Evolutionary conservation across 2,329 filamentous ascomycete species (phyloP).

Genomic region (Fusarium haematococcum): DNA sequence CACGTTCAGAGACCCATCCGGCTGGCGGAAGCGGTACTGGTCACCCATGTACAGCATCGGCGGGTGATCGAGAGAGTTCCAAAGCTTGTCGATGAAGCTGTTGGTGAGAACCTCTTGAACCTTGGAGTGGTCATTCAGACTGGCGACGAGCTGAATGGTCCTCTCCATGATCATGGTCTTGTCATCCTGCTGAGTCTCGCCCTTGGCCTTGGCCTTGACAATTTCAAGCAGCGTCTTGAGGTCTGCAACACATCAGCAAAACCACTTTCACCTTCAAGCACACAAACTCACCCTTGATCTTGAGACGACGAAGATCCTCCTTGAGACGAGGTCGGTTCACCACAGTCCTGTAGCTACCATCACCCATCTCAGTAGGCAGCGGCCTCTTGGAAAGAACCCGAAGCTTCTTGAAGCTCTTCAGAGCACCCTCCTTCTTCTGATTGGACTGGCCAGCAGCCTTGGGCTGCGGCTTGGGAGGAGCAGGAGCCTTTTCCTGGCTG

Average conservation of each 20-base stretch:
- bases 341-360: slow-evolving; percentile 67
- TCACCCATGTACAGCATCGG: slow-evolving; percentile 74
- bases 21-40: slow-evolving; percentile 72
- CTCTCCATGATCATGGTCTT: slow-evolving; percentile 83
- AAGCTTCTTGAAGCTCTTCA: slow-evolving; percentile 48
- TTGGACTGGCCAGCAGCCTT: slow-evolving; percentile 8
- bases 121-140: slow-evolving; percentile 71
- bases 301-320: slow-evolving; percentile 40
- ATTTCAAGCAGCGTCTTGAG: slow-evolving; percentile 72
- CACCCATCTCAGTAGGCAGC: slow-evolving; percentile 71
- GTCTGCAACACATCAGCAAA: slow-evolving; percentile 57
- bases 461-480: slow-evolving; percentile 10
- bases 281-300: slow-evolving; percentile 25
- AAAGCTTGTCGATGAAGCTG: slow-evolving; percentile 75
- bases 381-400: slow-evolving; percentile 67
- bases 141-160: slow-evolving; percentile 76
- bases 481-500: slow-evolving; percentile 23
- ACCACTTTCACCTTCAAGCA: too few relatives aligned
- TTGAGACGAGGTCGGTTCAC: slow-evolving; percentile 56
- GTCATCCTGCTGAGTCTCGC: slow-evolving; percentile 74
- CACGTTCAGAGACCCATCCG: slow-evolving; percentile 78
- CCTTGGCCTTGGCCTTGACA: slow-evolving; percentile 71
- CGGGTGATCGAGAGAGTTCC: slow-evolving; percentile 79
- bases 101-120: slow-evolving; percentile 73
- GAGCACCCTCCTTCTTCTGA: slow-evolving; percentile 40